Percentiles rank a stretch among this genome's conserved stretches.
These are phyloP conservation scores for Tolypocladium sp. DNA, from an alignment of 2,329 filamentous ascomycete genomes.

Conservation along the genomic window DNA sequence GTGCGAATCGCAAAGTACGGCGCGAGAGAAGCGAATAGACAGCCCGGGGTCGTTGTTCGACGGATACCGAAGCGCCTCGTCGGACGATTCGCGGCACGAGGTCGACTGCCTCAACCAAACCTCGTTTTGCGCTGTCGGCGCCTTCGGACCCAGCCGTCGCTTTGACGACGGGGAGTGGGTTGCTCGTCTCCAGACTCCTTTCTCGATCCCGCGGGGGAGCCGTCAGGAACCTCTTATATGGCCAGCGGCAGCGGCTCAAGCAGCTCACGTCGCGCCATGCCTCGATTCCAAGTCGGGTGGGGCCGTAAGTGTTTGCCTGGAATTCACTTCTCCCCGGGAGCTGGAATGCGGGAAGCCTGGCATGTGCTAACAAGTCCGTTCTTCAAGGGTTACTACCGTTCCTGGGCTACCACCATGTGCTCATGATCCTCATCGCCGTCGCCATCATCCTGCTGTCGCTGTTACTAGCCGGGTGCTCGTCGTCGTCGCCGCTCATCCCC, in stretches of 20 bases:
- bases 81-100: not conserved
- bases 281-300: constrained; percentile 38
- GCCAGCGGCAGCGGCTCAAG: constrained; percentile 15
- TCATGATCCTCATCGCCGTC: constrained; percentile 94
- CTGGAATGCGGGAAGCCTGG: not conserved
- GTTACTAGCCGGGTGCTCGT: constrained; percentile 90
- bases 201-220: not conserved
- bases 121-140: not conserved
- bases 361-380: not conserved
- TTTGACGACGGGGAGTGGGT: not conserved
- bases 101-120: not conserved
- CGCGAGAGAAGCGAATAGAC: no score
- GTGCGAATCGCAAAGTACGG: no score
- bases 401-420: constrained; percentile 70
- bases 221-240: not conserved
- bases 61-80: not conserved
- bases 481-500: constrained; percentile 88
- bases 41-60: no score
- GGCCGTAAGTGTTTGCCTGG: constrained; percentile 28
- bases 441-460: constrained; percentile 92
- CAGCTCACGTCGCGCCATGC: constrained; percentile 16
- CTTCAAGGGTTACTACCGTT: constrained; percentile 54
- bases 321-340: not conserved
- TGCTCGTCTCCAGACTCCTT: not conserved
- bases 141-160: not conserved